phyloP scores from a whole-genome alignment of 1,139 yeast genomes.

The Blastobotrys apis region DNA sequence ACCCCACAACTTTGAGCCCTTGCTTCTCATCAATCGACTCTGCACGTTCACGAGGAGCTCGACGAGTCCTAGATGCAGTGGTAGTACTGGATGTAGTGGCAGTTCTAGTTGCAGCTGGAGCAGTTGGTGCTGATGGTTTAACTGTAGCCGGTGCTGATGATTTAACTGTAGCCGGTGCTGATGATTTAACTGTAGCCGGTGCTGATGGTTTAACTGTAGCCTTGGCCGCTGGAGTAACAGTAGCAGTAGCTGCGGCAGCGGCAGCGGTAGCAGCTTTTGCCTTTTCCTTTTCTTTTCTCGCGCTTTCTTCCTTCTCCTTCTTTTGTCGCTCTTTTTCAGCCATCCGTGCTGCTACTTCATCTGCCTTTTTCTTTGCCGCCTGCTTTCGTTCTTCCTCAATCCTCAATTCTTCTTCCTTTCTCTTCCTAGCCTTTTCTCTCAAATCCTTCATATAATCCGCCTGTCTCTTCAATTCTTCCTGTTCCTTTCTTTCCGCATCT shows the following conservation, averaged over 20 bases:
- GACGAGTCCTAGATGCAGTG: neutral
- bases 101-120: conserved; percentile 9
- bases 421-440: conserved; percentile 32
- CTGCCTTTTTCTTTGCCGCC: conserved; percentile 27
- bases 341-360: conserved; percentile 30
- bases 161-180: too few relatives aligned
- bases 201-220: too few relatives aligned
- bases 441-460: conserved; percentile 34
- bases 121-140: conserved; percentile 10
- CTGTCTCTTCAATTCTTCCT: conserved; percentile 27
- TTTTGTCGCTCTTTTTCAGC: conserved; percentile 37
- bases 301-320: conserved; percentile 20
- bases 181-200: too few relatives aligned
- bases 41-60: neutral
- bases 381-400: conserved; percentile 31
- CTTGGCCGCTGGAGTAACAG: neutral
- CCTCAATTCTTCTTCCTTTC: conserved; percentile 35
- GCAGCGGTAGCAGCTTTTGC: conserved; percentile 1
- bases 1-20: conserved; percentile 14
- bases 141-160: too few relatives aligned
- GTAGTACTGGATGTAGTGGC: conserved; percentile 25
- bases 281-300: conserved; percentile 38
- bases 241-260: neutral
- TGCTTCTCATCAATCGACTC: conserved; percentile 15
- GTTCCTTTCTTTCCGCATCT: conserved; percentile 10